These are phyloP conservation scores for Cladophialophora yegresii DNA, from an alignment of 2,329 filamentous ascomycete genomes.

Conservation along the genomic window DNA sequence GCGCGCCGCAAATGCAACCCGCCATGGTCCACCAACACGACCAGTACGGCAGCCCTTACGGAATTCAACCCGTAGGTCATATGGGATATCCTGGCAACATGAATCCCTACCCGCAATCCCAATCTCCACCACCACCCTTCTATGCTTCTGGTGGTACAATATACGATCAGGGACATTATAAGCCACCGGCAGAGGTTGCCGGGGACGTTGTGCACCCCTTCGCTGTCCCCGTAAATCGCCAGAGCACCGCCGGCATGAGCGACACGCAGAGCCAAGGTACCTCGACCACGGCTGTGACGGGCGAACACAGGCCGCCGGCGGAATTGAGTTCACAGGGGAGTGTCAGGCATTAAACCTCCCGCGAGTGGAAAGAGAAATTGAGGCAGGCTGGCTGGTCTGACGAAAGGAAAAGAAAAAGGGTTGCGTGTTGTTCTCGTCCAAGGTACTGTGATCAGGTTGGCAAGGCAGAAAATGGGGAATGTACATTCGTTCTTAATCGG, in stretches of 20 bases:
- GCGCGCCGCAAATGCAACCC: not conserved
- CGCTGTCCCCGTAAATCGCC: not conserved
- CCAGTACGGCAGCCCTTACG: constrained; percentile 1
- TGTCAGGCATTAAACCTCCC: not conserved
- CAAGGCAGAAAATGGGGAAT: not conserved
- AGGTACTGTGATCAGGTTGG: not conserved
- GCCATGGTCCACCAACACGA: constrained; percentile 6
- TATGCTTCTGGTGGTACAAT: constrained; percentile 8
- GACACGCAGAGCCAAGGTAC: constrained; percentile 15
- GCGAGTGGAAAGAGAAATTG: not conserved
- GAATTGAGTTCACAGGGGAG: constrained; percentile 11
- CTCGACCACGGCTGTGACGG: constrained; percentile 10
- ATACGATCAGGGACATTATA: not conserved
- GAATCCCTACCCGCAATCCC: constrained; percentile 7
- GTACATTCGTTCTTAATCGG: not conserved
- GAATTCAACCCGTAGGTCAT: not conserved
- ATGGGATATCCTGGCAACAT: constrained; percentile 7
- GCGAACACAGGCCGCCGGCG: constrained; percentile 6
- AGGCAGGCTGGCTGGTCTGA: not conserved
- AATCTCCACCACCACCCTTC: constrained; percentile 12
- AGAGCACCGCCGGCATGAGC: constrained; percentile 11
- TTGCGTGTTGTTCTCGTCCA: not conserved
- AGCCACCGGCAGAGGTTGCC: constrained; percentile 13
- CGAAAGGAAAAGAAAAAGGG: not conserved
- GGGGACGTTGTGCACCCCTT: constrained; percentile 2